Conservation (phyloP, 2,329 filamentous ascomycete species). For the Talaromyces sp. region DNA sequence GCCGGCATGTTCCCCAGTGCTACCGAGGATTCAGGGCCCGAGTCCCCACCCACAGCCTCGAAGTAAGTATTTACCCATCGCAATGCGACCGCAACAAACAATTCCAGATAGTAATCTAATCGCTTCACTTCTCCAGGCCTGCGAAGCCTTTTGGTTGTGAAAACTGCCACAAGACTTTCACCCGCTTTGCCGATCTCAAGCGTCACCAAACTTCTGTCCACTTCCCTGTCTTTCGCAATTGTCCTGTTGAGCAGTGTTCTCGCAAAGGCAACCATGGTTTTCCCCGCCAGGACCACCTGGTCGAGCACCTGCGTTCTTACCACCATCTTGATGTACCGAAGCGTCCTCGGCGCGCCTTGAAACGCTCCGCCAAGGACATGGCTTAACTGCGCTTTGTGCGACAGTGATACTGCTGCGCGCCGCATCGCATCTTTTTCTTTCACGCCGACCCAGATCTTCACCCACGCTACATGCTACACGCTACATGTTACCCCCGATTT, state of each 20-base stretch:
- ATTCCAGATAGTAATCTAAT: no score
- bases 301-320: constrained; percentile 60
- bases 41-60: constrained; percentile 23
- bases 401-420: no score
- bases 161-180: constrained; percentile 45
- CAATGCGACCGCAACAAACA: neutral
- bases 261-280: constrained; percentile 56
- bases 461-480: neutral
- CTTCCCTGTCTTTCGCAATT: constrained; percentile 47
- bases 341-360: constrained; percentile 31
- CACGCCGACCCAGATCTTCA: no score
- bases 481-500: constrained; percentile 1
- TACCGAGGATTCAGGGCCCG: constrained; percentile 18
- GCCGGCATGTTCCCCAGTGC: constrained; percentile 11
- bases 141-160: constrained; percentile 36
- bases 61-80: constrained; percentile 26
- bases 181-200: constrained; percentile 52
- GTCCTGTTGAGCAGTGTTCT: constrained; percentile 46
- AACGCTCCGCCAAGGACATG: constrained; percentile 28
- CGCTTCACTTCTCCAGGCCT: constrained; percentile 20
- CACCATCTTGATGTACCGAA: constrained; percentile 54
- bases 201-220: constrained; percentile 54
- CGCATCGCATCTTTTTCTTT: no score
- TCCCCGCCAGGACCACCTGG: constrained; percentile 59
- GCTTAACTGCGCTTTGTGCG: neutral